Evolutionary conservation across 495 filamentous ascomycete genomes (phyloP), one percentile per base, ranked within the genome.

Genomic region (Aspergillus incahuasiensis): DNA sequence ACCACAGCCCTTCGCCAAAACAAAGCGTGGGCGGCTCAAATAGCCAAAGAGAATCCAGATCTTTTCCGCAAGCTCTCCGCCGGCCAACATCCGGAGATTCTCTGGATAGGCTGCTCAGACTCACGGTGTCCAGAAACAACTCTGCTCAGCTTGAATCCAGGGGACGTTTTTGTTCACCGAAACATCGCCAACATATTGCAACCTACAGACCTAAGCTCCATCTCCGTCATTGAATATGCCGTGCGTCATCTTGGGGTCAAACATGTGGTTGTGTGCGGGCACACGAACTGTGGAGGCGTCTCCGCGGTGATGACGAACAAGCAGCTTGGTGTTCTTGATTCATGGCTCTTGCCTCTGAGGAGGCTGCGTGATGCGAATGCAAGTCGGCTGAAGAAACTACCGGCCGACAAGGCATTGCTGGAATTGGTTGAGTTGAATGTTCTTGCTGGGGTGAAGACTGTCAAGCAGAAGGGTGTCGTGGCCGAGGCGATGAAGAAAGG

Each of bases 71-170:
- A 78, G 59, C 76, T 90, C 25, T 84, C 84, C 11, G 69, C 66
- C 40, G 86, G 86, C 56, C 91, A 96, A 66, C 63, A 77, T 1
- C 91, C 91, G 0, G 71, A 84, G 57, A 89, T 94, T 64, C 84
- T 96, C 60, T 96, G 91, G 91, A 79, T 96, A 60, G 91, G 91
- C 63, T 96, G 91, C 80, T 88, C 90, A 58, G 91, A 96, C 78
- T 89, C 86, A 18, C 88, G 91, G 56, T 86, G 88, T 65, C 91
- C 91, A 1, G 91, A 96, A 68, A 95, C 91, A 11, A 91, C 86
- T 52, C 75, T 96, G 61, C 79, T 91, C 5, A 84, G 85, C 59
- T 79, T 91, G 43, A 77, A 90, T 56, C 91, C 91, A 4, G 91
- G 91, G 60, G 90, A 96, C 61, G 85, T 95, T 60, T 96, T 96